Percentiles rank a stretch among this genome's conserved stretches.
phyloP scores from a whole-genome alignment of 2,329 filamentous ascomycete species.

The Fusarium avenaceum region DNA sequence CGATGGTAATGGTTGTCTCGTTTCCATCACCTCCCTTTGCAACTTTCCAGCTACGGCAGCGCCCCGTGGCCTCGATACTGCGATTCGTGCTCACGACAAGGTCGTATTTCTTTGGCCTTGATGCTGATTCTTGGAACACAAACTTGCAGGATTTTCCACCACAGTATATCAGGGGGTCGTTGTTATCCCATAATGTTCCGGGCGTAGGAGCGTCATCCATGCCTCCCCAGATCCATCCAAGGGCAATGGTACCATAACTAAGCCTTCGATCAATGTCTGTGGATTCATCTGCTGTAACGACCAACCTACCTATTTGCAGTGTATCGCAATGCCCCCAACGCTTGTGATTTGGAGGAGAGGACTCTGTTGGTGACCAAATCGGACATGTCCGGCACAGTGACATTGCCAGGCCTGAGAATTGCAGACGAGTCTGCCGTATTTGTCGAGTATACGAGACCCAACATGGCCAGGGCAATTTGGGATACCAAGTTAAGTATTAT shows the following conservation, averaged over 20 bases:
- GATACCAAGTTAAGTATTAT: conserved; percentile 46
- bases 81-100: conserved; percentile 37
- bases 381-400: conserved; percentile 56
- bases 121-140: conserved; percentile 55
- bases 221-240: conserved; percentile 46
- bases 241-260: conserved; percentile 58
- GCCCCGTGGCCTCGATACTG: conserved; percentile 23
- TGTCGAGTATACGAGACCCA: conserved; percentile 60
- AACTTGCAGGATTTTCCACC: conserved; percentile 51
- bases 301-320: conserved; percentile 57
- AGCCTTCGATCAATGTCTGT: background rate
- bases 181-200: conserved; percentile 51
- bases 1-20: conserved; percentile 31
- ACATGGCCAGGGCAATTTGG: conserved; percentile 59
- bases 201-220: conserved; percentile 47
- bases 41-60: conserved; percentile 41
- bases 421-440: conserved; percentile 54
- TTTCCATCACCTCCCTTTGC: conserved; percentile 34
- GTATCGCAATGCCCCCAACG: conserved; percentile 55
- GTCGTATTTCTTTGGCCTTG: conserved; percentile 22
- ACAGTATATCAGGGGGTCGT: conserved; percentile 53
- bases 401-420: conserved; percentile 52
- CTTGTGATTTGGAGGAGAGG: conserved; percentile 41
- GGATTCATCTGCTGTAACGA: accelerated
- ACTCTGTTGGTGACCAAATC: conserved; percentile 53